Conservation (phyloP, 257 asterid genomes). For the Solanum megistacrolobum region DNA sequence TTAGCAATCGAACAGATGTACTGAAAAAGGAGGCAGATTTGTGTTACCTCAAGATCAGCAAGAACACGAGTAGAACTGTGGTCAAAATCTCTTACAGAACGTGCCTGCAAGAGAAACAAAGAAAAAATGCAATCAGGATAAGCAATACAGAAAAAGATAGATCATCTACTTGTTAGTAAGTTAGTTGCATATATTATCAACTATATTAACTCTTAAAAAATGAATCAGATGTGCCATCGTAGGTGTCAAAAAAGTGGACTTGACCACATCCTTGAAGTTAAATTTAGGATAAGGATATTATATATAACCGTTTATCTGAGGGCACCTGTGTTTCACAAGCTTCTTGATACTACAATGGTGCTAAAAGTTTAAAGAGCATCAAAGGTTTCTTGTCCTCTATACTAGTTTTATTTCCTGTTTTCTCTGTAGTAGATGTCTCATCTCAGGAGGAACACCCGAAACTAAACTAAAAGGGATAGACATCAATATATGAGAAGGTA, state of each 20-base stretch:
- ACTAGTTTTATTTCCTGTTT: neutral
- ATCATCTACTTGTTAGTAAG: neutral
- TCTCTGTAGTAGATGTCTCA: neutral
- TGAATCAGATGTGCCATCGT: neutral
- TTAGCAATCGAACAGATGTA: neutral
- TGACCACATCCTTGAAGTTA: neutral
- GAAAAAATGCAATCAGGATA: neutral
- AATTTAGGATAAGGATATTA: neutral
- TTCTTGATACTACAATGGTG: neutral
- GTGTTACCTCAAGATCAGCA: slow-evolving; percentile 67
- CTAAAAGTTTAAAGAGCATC: neutral
- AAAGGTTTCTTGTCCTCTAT: neutral
- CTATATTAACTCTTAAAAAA: neutral
- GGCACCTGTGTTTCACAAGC: neutral
- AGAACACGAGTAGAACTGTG: slow-evolving; percentile 63
- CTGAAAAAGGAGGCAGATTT: neutral
- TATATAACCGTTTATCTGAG: neutral
- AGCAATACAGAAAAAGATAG: neutral
- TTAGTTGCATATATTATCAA: neutral
- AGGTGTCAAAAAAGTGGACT: neutral
- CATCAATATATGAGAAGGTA: neutral
- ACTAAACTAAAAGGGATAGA: neutral
- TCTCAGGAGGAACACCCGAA: neutral
- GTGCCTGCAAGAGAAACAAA: slow-evolving; percentile 33
- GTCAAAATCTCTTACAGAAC: slow-evolving; percentile 71